Base-by-base conservation (phyloP, 2,329 filamentous ascomycete species). In the Diaporthe velutina region DNA sequence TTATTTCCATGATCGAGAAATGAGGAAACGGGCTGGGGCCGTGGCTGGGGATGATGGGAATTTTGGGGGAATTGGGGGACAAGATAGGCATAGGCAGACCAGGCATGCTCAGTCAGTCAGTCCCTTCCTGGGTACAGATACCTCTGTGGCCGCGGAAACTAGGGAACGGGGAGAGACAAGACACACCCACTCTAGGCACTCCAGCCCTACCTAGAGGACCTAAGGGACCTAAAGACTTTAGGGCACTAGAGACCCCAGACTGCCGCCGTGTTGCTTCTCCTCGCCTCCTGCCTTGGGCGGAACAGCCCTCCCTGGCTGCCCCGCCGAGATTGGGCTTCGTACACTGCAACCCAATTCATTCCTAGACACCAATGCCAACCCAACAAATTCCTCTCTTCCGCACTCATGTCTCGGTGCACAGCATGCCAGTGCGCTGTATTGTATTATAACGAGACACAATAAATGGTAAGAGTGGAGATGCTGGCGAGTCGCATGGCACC, bases 1-100 rank as follows among this genome's bases (percentile, higher is more conserved):
- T 68, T 68, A 68, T 68, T 54, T 52, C 50, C 64, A 52, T 68
- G 64, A 68, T 68, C 48, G 33, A 68, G 64, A 68, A 54, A 30
- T 54, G 64, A 68, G n/a, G 48, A 54, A 66, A 35, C 35, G 48
- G 64, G 45, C 45, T 66, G 19, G 61, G 64, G 22, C n/a, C 45
- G 33, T 52, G 48, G 60, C 45, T 67, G 64, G 64, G 64, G 64
- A 30, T 22, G n/a, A 54, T 52, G 64, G 33, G 64, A 54, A 68
- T 54, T 68, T 64, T 45, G 60, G 60, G 55, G 60, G 40, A 48
- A 42, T 61, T 35, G 58, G 38, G 35, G 40, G n/a, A 42, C n/a
- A n/a, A 48, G 42, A 19, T 48, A 48, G 17, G 42, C 42, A 17
- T 17, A 22, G 42, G 42, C 19, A 48, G 17, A 17, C 19, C 42